phyloP scores from a whole-genome alignment of 345 rosid species.

The Physaria fendleri region DNA sequence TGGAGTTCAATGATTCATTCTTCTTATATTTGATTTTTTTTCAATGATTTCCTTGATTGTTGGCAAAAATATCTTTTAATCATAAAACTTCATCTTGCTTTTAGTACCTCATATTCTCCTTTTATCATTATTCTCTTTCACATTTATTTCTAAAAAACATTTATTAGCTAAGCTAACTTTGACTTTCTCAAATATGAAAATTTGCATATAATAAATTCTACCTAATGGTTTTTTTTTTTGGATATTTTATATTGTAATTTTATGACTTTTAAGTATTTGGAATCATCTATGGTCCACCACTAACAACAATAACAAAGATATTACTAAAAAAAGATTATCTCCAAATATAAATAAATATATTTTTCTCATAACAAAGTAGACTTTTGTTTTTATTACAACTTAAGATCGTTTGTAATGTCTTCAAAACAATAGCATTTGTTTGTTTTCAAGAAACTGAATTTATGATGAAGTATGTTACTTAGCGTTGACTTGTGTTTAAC shows the following conservation, averaged over 20 bases:
- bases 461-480: neutral
- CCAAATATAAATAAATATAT: neutral
- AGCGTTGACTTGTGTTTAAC: slow-evolving; percentile 13
- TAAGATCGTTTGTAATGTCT: neutral
- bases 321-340: slow-evolving; percentile 2
- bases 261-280: slow-evolving; percentile 2
- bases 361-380: slow-evolving; percentile 6
- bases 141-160: neutral
- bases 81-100: neutral
- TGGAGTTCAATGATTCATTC: slow-evolving; percentile 22
- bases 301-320: slow-evolving; percentile 15
- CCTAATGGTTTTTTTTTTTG: neutral
- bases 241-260: neutral
- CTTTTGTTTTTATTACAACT: slow-evolving; percentile 5
- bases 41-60: slow-evolving; percentile 29
- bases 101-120: neutral
- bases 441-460: neutral
- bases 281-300: slow-evolving; percentile 28
- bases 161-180: slow-evolving; percentile 7
- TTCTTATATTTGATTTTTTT: slow-evolving; percentile 5
- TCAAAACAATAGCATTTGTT: neutral
- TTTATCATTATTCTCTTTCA: neutral
- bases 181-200: slow-evolving; percentile 7
- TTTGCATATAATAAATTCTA: no score
- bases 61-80: slow-evolving; percentile 23